Evolutionary conservation across 169 alveolate species (phyloP), one percentile per base, ranked within the genome.

Genomic region (Theileria parva): DNA sequence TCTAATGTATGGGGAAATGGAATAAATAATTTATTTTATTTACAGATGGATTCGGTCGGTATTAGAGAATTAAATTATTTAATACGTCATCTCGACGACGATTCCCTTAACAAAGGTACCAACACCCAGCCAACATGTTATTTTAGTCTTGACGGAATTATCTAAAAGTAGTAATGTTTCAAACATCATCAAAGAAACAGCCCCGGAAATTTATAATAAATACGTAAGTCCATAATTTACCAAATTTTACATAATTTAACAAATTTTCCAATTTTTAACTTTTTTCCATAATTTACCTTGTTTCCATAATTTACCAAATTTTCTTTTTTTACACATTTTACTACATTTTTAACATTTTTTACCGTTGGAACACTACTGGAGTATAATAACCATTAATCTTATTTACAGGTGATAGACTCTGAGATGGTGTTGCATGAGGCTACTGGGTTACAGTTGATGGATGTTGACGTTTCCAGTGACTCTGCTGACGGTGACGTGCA

Each of bases 401-500:
- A 15, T 51, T 59, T 30, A 0, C 37, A 81, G 88, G 80, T 17
- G 11, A 25, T 34, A 6, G 80, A 9, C 12, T 27, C 78, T 19
- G 79, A 30, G 28, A 67, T 23, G 63, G 71, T 68, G 39, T 13
- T 21, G 2, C 86, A 83, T 25, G 71, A 17, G 21, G 68, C 50
- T 9, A 83, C 89, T 2, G 89, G 89, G 2, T 75, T 83, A 23
- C 63, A 71, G 21, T 55, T 83, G 44, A 32, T 83, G 19, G 77
- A 60, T 32, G 25, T 39, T 4, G 60, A 37, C 32, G 39, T 32
- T 9, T n/a, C 65, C 30, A 0, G 50, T 63, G 71, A 63, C 25
- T 39, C 30, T 50, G 81, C 28, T 0, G 86, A 77, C 4, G 32
- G 23, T 15, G 27, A 75, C 39, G 68, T 59, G 4, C 74, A 57